These are phyloP conservation scores for Phaeomoniella chlamydospora DNA, from an alignment of 2,329 filamentous ascomycete species.

Conservation along the genomic window DNA sequence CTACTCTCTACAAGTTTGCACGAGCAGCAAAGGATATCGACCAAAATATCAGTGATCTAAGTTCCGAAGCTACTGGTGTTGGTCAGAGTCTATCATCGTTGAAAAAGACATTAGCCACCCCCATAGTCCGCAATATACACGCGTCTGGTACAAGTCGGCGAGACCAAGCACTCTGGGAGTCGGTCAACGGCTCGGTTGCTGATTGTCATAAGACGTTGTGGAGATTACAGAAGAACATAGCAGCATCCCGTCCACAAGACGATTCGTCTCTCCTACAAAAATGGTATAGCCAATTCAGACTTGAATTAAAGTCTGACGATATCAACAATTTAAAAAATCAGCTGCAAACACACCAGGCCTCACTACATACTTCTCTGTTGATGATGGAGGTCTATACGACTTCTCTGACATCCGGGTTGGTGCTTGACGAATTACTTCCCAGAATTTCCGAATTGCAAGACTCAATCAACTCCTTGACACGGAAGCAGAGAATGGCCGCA, in stretches of 20 bases:
- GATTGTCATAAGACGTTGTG: background rate
- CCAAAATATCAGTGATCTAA: constrained; percentile 1
- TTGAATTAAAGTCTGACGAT: background rate
- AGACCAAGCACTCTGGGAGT: background rate
- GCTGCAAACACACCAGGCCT: constrained; percentile 1
- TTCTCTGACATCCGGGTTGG: constrained; percentile 1
- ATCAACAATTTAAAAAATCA: background rate
- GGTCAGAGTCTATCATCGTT: background rate
- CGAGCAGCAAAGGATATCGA: constrained; percentile 1
- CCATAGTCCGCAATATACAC: background rate
- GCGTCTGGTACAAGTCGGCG: background rate
- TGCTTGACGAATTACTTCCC: constrained; percentile 1
- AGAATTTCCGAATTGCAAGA: constrained; percentile 1
- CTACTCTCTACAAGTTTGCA: constrained; percentile 1
- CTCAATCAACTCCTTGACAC: background rate
- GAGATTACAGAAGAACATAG: background rate
- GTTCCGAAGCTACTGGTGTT: constrained; percentile 3
- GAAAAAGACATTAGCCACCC: background rate
- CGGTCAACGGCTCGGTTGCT: constrained; percentile 1
- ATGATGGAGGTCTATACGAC: constrained; percentile 2
- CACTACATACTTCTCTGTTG: constrained; percentile 1
- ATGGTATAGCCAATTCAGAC: constrained; percentile 1
- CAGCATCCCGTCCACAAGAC: background rate
- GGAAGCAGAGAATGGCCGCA: background rate
- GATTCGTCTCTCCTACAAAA: background rate